Evolutionary conservation across 345 rosid species (phyloP).

Genomic region (Cardamine chenopodiifolia): DNA sequence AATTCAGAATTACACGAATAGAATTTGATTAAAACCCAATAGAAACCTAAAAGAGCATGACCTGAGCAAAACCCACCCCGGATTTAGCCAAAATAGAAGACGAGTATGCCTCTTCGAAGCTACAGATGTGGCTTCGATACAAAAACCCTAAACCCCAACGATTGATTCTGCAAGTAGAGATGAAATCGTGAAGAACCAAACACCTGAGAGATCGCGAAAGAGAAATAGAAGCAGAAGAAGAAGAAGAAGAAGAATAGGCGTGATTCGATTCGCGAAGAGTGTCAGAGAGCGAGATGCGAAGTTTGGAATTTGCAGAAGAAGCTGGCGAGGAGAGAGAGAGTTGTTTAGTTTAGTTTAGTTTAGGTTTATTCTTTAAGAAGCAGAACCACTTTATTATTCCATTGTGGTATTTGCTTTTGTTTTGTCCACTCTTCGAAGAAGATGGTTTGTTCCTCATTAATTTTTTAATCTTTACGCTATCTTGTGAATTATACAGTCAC

Average conservation of each 20-base stretch:
- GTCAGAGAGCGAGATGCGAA: conserved; percentile 31
- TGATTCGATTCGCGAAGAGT: conserved; percentile 27
- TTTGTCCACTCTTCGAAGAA: conserved; percentile 40
- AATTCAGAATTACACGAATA: neutral
- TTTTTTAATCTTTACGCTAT: conserved; percentile 19
- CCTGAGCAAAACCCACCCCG: conserved; percentile 31
- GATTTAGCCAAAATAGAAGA: conserved; percentile 1
- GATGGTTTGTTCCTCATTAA: conserved; percentile 14
- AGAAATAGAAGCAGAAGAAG: neutral
- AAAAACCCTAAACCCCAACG: conserved; percentile 35
- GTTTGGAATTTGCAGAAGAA: conserved; percentile 36
- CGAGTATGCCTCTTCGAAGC: neutral
- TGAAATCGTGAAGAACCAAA: conserved; percentile 3
- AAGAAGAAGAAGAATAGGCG: neutral
- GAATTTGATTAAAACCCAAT: neutral
- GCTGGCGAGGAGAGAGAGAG: conserved; percentile 35
- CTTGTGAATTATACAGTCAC: conserved; percentile 46
- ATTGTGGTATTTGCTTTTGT: conserved; percentile 38
- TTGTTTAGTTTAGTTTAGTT: conserved; percentile 9
- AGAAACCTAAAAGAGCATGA: neutral
- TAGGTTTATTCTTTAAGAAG: conserved; percentile 13
- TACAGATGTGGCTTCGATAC: conserved; percentile 13
- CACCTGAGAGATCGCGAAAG: neutral
- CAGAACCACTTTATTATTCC: conserved; percentile 35
- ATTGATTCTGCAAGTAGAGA: conserved; percentile 11